A percentile compares a stretch with the other conserved stretches of the same genome.
Conservation (phyloP, 2,329 filamentous ascomycete species). For the Fusarium heterosporum region DNA sequence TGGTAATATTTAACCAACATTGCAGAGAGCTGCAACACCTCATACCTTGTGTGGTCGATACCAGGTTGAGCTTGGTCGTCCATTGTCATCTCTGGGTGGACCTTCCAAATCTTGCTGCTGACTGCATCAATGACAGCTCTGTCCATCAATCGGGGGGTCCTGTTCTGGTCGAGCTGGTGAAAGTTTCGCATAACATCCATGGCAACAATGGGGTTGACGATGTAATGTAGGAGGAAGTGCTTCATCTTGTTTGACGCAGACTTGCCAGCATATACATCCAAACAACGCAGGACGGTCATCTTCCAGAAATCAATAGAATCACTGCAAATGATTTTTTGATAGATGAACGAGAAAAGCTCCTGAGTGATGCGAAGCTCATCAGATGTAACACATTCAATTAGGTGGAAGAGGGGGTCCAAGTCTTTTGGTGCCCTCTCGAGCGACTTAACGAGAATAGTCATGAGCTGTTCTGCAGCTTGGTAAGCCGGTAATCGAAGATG, state of each 20-base stretch:
- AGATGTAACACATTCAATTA: conserved; percentile 85
- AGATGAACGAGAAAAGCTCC: conserved; percentile 83
- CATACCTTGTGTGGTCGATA: conserved; percentile 96
- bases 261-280: conserved; percentile 87
- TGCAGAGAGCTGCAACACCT: conserved; percentile 92
- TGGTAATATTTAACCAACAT: conserved; percentile 96
- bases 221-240: conserved; percentile 88
- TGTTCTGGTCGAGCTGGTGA: conserved; percentile 66
- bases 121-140: conserved; percentile 88
- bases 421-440: conserved; percentile 80
- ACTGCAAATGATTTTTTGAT: conserved; percentile 83
- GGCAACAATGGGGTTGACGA: conserved; percentile 95
- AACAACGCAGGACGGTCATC: conserved; percentile 81
- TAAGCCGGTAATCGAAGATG: conserved; percentile 85
- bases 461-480: conserved; percentile 89
- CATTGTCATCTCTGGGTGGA: conserved; percentile 81
- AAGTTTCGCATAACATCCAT: conserved; percentile 94
- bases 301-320: conserved; percentile 89
- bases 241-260: conserved; percentile 88
- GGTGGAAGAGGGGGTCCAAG: conserved; percentile 83
- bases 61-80: conserved; percentile 88
- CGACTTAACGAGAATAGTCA: conserved; percentile 85
- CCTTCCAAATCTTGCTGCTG: conserved; percentile 93
- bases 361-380: conserved; percentile 85
- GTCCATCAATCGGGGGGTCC: conserved; percentile 81